Percentiles rank a stretch among this genome's conserved stretches.
These are phyloP conservation scores for Termitomyces eurrhizus DNA, from an alignment of 768 basidiomycete genomes.

Conservation along the genomic window DNA sequence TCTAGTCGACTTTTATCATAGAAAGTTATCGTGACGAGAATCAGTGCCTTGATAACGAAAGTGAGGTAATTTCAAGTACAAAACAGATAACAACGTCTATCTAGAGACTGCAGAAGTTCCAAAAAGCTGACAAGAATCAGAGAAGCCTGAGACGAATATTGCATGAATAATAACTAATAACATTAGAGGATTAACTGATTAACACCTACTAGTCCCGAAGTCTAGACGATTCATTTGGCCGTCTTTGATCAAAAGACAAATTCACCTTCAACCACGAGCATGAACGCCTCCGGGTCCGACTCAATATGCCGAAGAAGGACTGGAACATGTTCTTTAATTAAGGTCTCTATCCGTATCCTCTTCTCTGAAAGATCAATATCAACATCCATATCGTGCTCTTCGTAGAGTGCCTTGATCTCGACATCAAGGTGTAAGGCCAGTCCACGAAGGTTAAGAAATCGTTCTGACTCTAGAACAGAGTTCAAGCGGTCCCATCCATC, in stretches of 20 bases:
- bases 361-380: neutral
- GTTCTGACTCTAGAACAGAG: neutral
- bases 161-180: neutral
- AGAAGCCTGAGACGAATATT: no score
- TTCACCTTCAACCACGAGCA: neutral
- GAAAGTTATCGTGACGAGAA: no score
- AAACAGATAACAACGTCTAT: neutral
- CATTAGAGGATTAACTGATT: neutral
- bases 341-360: neutral
- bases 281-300: neutral
- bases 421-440: slow-evolving; percentile 1
- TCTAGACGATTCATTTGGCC: neutral
- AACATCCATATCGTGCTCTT: neutral
- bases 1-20: no score
- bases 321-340: neutral
- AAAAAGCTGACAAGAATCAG: neutral
- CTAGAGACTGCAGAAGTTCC: neutral
- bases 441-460: neutral
- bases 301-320: neutral
- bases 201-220: neutral
- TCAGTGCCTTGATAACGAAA: no score
- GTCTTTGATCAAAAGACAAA: neutral
- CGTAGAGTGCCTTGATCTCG: neutral
- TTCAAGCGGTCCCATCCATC: slow-evolving; percentile 3
- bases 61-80: neutral